Base-by-base conservation (phyloP, 2,329 filamentous ascomycete species). In the Hymenoscyphus occultus region DNA sequence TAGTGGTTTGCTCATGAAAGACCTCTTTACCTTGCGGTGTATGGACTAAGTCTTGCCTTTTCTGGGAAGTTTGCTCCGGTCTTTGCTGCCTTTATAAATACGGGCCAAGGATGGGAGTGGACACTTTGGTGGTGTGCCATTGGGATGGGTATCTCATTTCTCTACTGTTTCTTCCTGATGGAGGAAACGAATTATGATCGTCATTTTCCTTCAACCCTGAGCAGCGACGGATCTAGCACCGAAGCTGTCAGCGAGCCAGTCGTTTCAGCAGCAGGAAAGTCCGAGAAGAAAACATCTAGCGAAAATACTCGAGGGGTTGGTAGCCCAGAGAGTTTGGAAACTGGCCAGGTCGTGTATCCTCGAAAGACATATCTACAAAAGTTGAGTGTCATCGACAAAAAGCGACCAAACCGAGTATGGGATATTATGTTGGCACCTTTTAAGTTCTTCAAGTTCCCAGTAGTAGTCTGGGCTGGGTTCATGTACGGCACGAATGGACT, bases 101-200 rank as follows among this genome's bases (percentile, higher is more conserved):
- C 82, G 32, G 77, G 76, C 1, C 76, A 77, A 59, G 80, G 81
- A 1, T 84, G 82, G 82, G 69, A 78, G 62, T 84, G 81, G 80
- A 78, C 79, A 9, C 10, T 61, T 67, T 71, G 67, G 67, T 58
- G 76, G 82, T 80, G 80, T 35, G 81, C 84, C 6, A 85, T 87
- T 48, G 79, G 86, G 65, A 75, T 76, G 10, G 82, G 74, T 0
- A 73, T 80, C 1, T 77, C 76, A n/a, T 81, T 83, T 39, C 71
- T 86, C 0, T 71, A 57, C 78, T 84, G 68, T 1, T 85, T 85
- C 75, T 82, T 87, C 68, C 80, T 82, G 71, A 80, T 86, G 77
- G 85, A 87, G 72, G 85, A 87, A 72, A 86, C 84, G 5, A 86
- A 70, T 35, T 71, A 68, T 61, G 69, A 71, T 59, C 65, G 69